phyloP scores from a whole-genome alignment of 257 asterid species.

The Fraxinus pennsylvanica region DNA sequence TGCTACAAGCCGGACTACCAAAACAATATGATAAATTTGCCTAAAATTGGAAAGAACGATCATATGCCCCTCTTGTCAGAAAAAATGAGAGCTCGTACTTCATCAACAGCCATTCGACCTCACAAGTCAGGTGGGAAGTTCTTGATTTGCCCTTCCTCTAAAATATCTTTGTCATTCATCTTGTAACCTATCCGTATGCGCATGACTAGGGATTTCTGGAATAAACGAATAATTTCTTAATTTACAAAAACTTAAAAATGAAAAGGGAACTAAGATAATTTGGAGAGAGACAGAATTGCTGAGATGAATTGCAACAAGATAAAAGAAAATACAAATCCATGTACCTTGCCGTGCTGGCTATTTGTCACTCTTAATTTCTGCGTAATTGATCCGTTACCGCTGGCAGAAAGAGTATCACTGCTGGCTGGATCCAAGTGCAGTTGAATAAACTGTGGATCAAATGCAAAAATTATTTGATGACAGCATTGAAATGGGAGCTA shows the following conservation, averaged over 20 bases:
- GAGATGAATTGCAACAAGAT: conserved; percentile 9
- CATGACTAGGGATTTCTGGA: conserved; percentile 93
- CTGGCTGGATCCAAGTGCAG: conserved; percentile 96
- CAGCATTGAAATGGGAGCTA: conserved; percentile 4
- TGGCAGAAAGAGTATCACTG: conserved; percentile 70
- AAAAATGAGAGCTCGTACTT: conserved; percentile 13
- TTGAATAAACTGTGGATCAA: conserved; percentile 80
- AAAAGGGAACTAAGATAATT: not conserved
- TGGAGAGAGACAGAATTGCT: not conserved
- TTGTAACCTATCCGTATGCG: conserved; percentile 78
- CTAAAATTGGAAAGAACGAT: conserved; percentile 30
- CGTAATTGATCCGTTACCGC: conserved; percentile 63
- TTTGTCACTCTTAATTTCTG: conserved; percentile 80
- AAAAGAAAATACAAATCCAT: not conserved
- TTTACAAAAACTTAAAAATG: conserved; percentile 16
- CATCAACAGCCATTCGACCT: conserved; percentile 17
- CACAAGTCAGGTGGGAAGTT: conserved; percentile 80
- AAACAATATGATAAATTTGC: conserved; percentile 27
- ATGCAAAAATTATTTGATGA: conserved; percentile 20
- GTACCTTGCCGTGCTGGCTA: conserved; percentile 94
- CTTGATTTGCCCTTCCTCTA: conserved; percentile 93
- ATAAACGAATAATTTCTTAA: conserved; percentile 20
- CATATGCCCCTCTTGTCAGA: conserved; percentile 29
- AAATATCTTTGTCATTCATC: conserved; percentile 63
- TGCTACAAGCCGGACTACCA: conserved; percentile 23